Percentiles rank a stretch among this genome's conserved stretches.
Conservation (phyloP, 2,329 filamentous ascomycete genomes). For the Clathrospora elynae region DNA sequence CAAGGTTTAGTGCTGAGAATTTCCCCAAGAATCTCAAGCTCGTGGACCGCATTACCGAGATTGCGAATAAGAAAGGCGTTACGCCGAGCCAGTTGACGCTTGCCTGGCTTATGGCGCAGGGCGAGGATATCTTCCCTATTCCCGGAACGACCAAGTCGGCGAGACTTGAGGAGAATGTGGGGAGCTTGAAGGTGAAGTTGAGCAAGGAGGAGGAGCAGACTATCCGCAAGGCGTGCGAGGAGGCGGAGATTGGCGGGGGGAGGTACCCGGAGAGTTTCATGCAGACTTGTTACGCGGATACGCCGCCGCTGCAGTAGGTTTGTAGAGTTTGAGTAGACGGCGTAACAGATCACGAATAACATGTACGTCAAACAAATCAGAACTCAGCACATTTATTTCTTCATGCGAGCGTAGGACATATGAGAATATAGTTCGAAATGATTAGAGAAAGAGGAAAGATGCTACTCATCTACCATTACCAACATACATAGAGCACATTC, state of each 20-base stretch:
- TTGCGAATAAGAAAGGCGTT: slow-evolving; percentile 55
- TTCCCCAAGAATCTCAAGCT: slow-evolving; percentile 46
- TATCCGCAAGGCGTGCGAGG: slow-evolving; percentile 33
- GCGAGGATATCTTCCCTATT: slow-evolving; percentile 62
- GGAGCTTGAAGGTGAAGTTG: slow-evolving; percentile 32
- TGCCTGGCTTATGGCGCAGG: slow-evolving; percentile 49
- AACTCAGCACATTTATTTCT: too few species aligned
- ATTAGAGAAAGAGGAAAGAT: too few species aligned
- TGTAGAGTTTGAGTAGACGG: too few species aligned
- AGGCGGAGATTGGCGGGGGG: slow-evolving; percentile 51
- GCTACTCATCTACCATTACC: too few species aligned
- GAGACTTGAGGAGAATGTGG: slow-evolving; percentile 42
- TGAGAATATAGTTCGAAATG: too few species aligned
- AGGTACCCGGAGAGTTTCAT: slow-evolving; percentile 50
- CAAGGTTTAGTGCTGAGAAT: slow-evolving; percentile 52
- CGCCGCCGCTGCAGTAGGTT: slow-evolving; percentile 44
- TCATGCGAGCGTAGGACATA: too few species aligned
- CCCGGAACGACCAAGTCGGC: slow-evolving; percentile 51
- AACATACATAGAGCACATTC: too few species aligned
- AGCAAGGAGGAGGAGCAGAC: slow-evolving; percentile 36
- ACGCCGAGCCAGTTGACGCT: slow-evolving; percentile 63
- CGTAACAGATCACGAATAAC: too few species aligned
- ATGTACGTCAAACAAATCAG: too few species aligned
- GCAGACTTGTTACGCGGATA: slow-evolving; percentile 47
- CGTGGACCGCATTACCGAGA: slow-evolving; percentile 34